These are phyloP conservation scores for Debaryomycetaceae sp. DNA, from an alignment of 1,139 yeast genomes.

Conservation along the genomic window DNA sequence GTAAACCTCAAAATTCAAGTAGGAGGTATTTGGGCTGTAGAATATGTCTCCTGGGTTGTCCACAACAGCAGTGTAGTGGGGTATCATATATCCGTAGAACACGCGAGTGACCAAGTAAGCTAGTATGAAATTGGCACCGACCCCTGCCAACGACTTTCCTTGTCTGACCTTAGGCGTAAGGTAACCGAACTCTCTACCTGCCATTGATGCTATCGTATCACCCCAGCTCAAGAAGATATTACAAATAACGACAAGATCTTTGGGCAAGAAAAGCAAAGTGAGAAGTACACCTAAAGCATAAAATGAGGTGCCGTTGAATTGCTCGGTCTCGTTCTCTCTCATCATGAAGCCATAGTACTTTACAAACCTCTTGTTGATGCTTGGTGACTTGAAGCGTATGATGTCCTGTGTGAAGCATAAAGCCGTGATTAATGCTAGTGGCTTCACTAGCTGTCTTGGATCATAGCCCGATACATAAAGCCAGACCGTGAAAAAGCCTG, in stretches of 20 bases:
- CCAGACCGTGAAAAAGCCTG: constrained; percentile 75
- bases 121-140: constrained; percentile 72
- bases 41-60: constrained; percentile 52
- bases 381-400: constrained; percentile 58
- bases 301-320: constrained; percentile 80
- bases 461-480: constrained; percentile 63
- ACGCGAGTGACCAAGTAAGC: constrained; percentile 65
- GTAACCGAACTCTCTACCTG: constrained; percentile 81
- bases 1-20: constrained; percentile 46
- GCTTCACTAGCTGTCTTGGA: constrained; percentile 54
- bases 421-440: constrained; percentile 51
- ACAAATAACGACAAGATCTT: constrained; percentile 76
- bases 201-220: constrained; percentile 93
- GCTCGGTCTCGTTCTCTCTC: constrained; percentile 71
- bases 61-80: constrained; percentile 44
- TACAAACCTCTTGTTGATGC: constrained; percentile 63
- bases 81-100: constrained; percentile 71
- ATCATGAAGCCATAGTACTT: constrained; percentile 70
- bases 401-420: constrained; percentile 61
- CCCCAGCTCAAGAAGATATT: constrained; percentile 89
- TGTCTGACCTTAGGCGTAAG: constrained; percentile 73
- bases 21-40: constrained; percentile 64
- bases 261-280: constrained; percentile 67
- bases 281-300: constrained; percentile 73
- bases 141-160: constrained; percentile 85